Conservation (phyloP, 352 stramenopile genomes). For the Pythium rhizo-oryzae region DNA sequence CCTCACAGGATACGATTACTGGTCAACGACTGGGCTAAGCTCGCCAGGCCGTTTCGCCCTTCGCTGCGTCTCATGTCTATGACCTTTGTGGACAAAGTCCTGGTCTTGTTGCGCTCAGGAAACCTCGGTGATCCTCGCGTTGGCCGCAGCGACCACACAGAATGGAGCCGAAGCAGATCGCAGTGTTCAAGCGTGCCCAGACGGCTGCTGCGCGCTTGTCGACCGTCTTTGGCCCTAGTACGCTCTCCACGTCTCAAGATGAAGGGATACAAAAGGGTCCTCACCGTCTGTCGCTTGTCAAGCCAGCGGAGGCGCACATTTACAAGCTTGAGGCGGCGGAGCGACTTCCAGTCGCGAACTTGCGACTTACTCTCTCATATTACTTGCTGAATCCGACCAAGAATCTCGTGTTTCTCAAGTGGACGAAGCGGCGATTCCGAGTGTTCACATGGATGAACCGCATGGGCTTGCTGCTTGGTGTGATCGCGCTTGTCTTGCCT, state of each 20-base stretch:
- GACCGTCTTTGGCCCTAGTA: not conserved
- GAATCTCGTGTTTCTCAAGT: constrained; percentile 24
- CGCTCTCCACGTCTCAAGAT: not conserved
- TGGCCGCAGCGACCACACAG: no score
- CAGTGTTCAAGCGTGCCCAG: constrained; percentile 1
- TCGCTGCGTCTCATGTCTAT: not conserved
- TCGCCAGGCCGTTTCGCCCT: not conserved
- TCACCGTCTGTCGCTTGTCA: not conserved
- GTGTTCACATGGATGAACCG: constrained; percentile 13
- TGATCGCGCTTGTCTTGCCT: constrained; percentile 12
- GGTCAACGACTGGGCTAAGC: no score
- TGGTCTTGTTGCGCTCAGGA: not conserved
- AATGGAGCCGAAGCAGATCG: not conserved
- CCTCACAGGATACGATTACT: no score
- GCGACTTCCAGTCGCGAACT: constrained; percentile 23
- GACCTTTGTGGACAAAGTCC: not conserved
- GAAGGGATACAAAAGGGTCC: not conserved
- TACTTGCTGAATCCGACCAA: constrained; percentile 2
- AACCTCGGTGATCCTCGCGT: no score
- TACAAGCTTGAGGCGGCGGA: constrained; percentile 27
- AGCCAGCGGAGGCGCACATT: constrained; percentile 8
- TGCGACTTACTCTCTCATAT: constrained; percentile 24
- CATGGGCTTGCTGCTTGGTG: constrained; percentile 11
- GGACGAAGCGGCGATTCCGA: constrained; percentile 24
- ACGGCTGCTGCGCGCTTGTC: constrained; percentile 1